phyloP scores from a whole-genome alignment of 345 rosid species.

The Lepidium africanum region DNA sequence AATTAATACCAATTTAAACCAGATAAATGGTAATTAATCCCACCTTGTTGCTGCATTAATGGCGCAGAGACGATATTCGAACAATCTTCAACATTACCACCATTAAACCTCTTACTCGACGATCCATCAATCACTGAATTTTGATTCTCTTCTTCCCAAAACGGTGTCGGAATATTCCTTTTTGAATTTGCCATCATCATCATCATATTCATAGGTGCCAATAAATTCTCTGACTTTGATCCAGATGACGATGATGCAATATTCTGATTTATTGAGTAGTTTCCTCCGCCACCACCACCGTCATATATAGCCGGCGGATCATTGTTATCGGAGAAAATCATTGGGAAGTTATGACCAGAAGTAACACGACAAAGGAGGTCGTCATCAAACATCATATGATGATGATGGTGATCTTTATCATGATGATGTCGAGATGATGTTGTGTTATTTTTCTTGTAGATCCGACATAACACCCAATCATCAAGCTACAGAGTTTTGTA shows the following conservation, averaged over 20 bases:
- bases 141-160: conserved; percentile 8
- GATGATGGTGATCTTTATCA: conserved; percentile 41
- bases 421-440: conserved; percentile 44
- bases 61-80: conserved; percentile 4
- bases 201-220: conserved; percentile 14
- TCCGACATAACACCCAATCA: conserved; percentile 95
- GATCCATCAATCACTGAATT: conserved; percentile 29
- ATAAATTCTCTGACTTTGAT: conserved; percentile 31
- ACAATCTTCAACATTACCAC: conserved; percentile 29
- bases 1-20: conserved; percentile 65
- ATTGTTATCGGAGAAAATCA: conserved; percentile 9
- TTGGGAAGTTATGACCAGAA: background rate
- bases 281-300: conserved; percentile 21
- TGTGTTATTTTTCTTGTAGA: conserved; percentile 63
- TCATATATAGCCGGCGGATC: conserved; percentile 20
- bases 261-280: conserved; percentile 14
- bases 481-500: conserved; percentile 45
- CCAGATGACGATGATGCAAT: conserved; percentile 26
- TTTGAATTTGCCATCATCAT: conserved; percentile 1
- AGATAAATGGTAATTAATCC: conserved; percentile 42
- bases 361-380: conserved; percentile 32
- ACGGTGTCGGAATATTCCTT: background rate
- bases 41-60: conserved; percentile 28
- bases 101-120: conserved; percentile 41
- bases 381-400: conserved; percentile 11